Conservation (phyloP, 2,329 filamentous ascomycete species). For the Tricladium varicosporioides region DNA sequence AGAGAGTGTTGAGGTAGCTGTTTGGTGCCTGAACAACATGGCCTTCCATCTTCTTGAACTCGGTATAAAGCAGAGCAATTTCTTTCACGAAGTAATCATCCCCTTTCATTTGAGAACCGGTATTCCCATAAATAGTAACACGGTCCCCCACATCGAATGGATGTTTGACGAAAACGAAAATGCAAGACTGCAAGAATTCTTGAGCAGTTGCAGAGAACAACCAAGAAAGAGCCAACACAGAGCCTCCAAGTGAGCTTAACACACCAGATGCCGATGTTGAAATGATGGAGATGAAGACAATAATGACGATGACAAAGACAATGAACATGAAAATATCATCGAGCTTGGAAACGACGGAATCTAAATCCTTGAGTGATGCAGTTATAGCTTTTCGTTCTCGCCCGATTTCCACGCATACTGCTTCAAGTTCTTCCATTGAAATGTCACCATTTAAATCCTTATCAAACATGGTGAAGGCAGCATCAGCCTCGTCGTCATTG, state of each 20-base stretch:
- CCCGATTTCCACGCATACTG: conserved; percentile 90
- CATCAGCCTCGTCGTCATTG: conserved; percentile 80
- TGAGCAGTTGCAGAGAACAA: conserved; percentile 89
- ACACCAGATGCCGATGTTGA: conserved; percentile 88
- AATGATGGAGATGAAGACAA: conserved; percentile 87
- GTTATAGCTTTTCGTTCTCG: conserved; percentile 94
- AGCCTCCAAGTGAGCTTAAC: conserved; percentile 83
- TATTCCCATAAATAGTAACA: conserved; percentile 87
- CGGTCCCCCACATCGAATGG: conserved; percentile 95
- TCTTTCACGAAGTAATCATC: conserved; percentile 97
- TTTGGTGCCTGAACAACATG: conserved; percentile 96
- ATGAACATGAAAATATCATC: conserved; percentile 88
- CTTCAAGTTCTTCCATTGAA: conserved; percentile 90
- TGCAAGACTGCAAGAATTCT: conserved; percentile 89
- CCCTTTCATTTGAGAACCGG: conserved; percentile 71
- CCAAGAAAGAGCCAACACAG: conserved; percentile 88
- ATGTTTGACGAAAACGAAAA: conserved; percentile 97
- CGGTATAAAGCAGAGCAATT: conserved; percentile 88
- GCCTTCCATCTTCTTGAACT: conserved; percentile 98
- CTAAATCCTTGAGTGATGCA: conserved; percentile 89
- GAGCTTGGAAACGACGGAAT: conserved; percentile 88
- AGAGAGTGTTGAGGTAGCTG: conserved; percentile 86
- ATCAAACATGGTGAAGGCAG: conserved; percentile 89
- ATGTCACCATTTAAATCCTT: conserved; percentile 97
- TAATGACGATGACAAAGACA: conserved; percentile 73